phyloP scores from a whole-genome alignment of 2,329 filamentous ascomycete genomes.

The Nannizzia gypsea region DNA sequence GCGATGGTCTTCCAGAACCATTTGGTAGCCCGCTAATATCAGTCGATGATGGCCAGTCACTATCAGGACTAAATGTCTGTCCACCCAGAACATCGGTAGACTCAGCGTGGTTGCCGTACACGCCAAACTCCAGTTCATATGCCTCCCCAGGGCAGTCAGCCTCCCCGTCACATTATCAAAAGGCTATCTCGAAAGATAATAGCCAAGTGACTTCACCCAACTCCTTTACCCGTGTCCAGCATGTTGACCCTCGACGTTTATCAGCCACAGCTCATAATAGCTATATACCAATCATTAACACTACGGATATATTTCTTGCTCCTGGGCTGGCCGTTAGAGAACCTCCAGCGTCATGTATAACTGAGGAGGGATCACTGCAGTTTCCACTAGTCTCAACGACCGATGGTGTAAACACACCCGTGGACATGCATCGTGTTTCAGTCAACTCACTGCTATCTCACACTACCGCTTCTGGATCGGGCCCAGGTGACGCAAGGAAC shows the following conservation, averaged over 20 bases:
- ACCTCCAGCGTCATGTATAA: neutral
- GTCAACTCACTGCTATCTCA: constrained; percentile 54
- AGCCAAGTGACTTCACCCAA: neutral
- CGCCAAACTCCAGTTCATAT: neutral
- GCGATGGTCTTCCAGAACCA: neutral
- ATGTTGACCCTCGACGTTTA: neutral
- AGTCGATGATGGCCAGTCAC: neutral
- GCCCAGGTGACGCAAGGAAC: constrained; percentile 22
- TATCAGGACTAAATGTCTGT: too few species aligned
- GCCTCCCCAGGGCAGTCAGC: neutral
- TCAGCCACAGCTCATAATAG: neutral
- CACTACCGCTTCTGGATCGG: constrained; percentile 17
- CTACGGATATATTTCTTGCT: neutral
- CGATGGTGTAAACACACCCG: constrained; percentile 14
- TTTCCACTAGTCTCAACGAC: neutral
- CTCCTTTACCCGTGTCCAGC: neutral
- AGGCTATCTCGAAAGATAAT: neutral
- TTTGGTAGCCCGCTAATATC: neutral
- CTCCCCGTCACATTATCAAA: neutral
- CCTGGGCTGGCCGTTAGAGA: neutral
- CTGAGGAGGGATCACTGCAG: constrained; percentile 3
- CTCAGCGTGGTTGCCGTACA: neutral
- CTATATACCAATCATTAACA: neutral
- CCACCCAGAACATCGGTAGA: neutral
- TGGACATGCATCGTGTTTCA: constrained; percentile 45